Base-by-base conservation (phyloP, 352 stramenopile genomes). In the Nothophytophthora sp. region DNA sequence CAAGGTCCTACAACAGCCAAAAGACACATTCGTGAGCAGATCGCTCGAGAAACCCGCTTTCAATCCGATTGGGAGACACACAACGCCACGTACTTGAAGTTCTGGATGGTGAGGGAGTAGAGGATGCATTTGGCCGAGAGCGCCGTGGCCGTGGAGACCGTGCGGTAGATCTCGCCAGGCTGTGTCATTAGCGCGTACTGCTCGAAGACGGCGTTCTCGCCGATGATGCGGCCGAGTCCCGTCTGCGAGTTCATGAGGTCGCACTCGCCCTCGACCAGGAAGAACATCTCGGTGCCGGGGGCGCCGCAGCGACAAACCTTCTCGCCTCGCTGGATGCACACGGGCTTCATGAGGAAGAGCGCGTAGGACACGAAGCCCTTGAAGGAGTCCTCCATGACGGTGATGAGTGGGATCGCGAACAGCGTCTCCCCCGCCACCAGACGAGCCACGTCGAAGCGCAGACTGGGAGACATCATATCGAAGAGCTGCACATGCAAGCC, bases 301-400 rank as follows among this genome's bases (percentile, higher is more conserved):
- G 72, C 81, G 8, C 76, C 81, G 12, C 69, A 81, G 23, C 75
- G 81, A 61, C 84, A 95, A 2, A 95, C 76, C 25, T 81, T 88
- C 52, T 95, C 84, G 18, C 70, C 72, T 20, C 68, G 73, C 16
- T 75, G 50, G 33, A 92, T 86, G 40, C 63, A 91, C 41, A 92
- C 53, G 3, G 84, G 84, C 39, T 89, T 85, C 63, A 95, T 64
- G 16, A 88, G 60, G 38, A 95, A 95, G 11, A 95, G 67, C 11
- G 81, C 81, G 36, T 92, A 95, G 12, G 80, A 92, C n/a, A 95
- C 84, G 36, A 95, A 95, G 2, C 84, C 84, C 46, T 95, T 95
- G 49, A 92, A 92, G n/a, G 76, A 70, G 41, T 91, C 83, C 27
- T 95, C 84, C 81, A 95, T 92, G 10, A 89, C 76, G 1, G 84